A percentile compares a stretch with the other conserved stretches of the same genome.
Evolutionary conservation across 257 asterid genomes (phyloP).

Genomic region (Eucommia ulmoides): DNA sequence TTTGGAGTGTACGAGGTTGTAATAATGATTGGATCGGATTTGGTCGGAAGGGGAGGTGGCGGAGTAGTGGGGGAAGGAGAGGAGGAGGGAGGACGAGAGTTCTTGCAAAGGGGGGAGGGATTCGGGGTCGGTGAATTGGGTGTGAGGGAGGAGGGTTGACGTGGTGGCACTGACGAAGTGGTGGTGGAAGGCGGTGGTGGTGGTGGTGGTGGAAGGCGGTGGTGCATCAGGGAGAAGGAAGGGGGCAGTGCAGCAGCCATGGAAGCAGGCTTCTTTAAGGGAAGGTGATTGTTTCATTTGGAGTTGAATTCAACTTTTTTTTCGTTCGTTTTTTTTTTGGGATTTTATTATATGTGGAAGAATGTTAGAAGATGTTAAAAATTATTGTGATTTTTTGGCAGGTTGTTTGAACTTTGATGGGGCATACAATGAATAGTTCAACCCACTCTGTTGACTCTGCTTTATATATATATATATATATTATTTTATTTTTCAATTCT

Average conservation of each 20-base stretch:
- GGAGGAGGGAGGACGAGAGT: conserved; percentile 18
- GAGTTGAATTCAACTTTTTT: too few relatives aligned
- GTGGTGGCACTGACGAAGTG: conserved; percentile 29
- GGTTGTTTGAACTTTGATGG: too few relatives aligned
- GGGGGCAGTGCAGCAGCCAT: neutral
- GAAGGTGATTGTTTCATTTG: too few relatives aligned
- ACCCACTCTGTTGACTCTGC: too few relatives aligned
- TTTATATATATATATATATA: too few relatives aligned
- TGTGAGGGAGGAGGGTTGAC: conserved; percentile 33
- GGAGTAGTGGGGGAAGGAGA: conserved; percentile 28
- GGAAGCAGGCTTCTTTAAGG: too few relatives aligned
- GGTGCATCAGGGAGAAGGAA: neutral
- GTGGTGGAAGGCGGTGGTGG: conserved; percentile 12
- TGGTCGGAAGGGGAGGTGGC: conserved; percentile 33
- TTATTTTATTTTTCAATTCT: too few relatives aligned
- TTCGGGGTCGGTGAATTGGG: conserved; percentile 65
- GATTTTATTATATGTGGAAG: too few relatives aligned
- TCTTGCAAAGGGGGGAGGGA: conserved; percentile 39
- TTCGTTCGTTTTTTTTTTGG: too few relatives aligned
- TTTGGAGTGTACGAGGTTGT: conserved; percentile 29
- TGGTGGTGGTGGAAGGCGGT: conserved; percentile 5
- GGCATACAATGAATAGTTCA: too few relatives aligned
- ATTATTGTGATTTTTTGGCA: too few relatives aligned
- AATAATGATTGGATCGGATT: conserved; percentile 48
- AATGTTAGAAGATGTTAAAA: too few relatives aligned